Conservation (phyloP, 2,329 filamentous ascomycete genomes). For the Phyllosticta paracitricarpa region DNA sequence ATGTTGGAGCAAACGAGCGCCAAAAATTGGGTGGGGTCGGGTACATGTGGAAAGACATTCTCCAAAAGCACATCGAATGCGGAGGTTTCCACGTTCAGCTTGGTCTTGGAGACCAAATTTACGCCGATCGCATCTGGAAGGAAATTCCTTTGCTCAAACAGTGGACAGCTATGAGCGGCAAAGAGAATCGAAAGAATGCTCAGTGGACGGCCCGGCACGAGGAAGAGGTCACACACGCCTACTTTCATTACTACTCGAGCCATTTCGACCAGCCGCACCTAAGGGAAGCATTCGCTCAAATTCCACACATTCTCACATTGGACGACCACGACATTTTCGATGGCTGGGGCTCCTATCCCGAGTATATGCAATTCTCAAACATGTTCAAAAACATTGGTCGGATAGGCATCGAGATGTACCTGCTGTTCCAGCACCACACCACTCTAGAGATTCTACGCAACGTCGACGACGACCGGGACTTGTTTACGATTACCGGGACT, state of each 20-base stretch:
- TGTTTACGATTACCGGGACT: slow-evolving; percentile 94
- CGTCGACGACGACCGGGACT: slow-evolving; percentile 74
- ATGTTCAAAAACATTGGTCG: slow-evolving; percentile 98
- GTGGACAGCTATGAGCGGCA: slow-evolving; percentile 86
- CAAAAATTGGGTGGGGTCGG: slow-evolving; percentile 78
- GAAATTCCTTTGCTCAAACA: slow-evolving; percentile 89
- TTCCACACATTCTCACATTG: slow-evolving; percentile 84
- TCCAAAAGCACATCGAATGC: slow-evolving; percentile 94
- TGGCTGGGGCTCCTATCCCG: slow-evolving; percentile 91
- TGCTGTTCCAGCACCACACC: slow-evolving; percentile 96
- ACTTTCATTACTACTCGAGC: slow-evolving; percentile 98
- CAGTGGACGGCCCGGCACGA: slow-evolving; percentile 91
- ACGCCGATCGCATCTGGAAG: slow-evolving; percentile 91
- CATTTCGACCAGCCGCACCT: slow-evolving; percentile 96
- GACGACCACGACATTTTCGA: slow-evolving; percentile 99
- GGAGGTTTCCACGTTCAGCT: slow-evolving; percentile 93
- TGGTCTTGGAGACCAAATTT: slow-evolving; percentile 88
- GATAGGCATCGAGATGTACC: slow-evolving; percentile 93
- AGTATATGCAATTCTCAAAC: slow-evolving; percentile 95
- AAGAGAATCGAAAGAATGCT: slow-evolving; percentile 83
- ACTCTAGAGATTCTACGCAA: slow-evolving; percentile 88
- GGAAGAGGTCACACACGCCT: slow-evolving; percentile 90
- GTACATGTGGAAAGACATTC: slow-evolving; percentile 98
- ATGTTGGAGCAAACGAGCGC: slow-evolving; percentile 77
- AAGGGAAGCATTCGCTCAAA: slow-evolving; percentile 92